phyloP scores from a whole-genome alignment of 2,329 filamentous ascomycete species.

The Fusarium staphyleae region DNA sequence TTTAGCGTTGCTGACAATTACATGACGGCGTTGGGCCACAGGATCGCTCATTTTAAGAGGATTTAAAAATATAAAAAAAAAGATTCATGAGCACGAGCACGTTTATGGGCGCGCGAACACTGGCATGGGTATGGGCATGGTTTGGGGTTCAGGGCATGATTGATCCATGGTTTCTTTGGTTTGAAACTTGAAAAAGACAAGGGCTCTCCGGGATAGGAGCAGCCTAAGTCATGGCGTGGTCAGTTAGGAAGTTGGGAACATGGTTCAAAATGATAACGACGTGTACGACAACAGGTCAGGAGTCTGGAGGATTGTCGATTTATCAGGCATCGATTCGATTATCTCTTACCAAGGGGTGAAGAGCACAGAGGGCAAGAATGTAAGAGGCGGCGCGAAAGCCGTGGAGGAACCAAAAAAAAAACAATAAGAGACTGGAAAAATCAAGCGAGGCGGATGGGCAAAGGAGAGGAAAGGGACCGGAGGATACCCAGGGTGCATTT shows the following conservation, averaged over 20 bases:
- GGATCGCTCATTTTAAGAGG: background rate
- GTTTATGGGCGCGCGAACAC: background rate
- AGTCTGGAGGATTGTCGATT: constrained; percentile 11
- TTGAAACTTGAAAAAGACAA: constrained; percentile 15
- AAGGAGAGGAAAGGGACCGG: constrained; percentile 2
- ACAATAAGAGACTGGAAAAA: background rate
- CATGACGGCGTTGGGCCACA: constrained; percentile 15
- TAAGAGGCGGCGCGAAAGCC: constrained; percentile 23
- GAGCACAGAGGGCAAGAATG: constrained; percentile 18
- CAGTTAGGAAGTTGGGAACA: background rate
- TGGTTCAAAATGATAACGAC: constrained; percentile 23
- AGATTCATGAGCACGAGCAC: constrained; percentile 1
- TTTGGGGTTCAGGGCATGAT: constrained; percentile 25
- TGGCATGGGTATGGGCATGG: constrained; percentile 29
- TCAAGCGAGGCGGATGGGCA: constrained; percentile 2
- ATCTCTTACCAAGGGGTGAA: background rate
- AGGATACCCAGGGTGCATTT: constrained; percentile 39
- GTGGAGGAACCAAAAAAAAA: background rate
- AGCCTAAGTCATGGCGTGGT: background rate
- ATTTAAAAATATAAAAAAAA: constrained; percentile 13
- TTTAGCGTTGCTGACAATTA: constrained; percentile 8
- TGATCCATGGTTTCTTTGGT: constrained; percentile 24
- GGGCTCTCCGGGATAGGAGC: constrained; percentile 9
- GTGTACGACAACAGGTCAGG: constrained; percentile 33
- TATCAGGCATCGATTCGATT: background rate